Evolutionary conservation across 2,329 filamentous ascomycete genomes (phyloP), one percentile per base, ranked within the genome.

Genomic region (Gaeumannomyces sp.): DNA sequence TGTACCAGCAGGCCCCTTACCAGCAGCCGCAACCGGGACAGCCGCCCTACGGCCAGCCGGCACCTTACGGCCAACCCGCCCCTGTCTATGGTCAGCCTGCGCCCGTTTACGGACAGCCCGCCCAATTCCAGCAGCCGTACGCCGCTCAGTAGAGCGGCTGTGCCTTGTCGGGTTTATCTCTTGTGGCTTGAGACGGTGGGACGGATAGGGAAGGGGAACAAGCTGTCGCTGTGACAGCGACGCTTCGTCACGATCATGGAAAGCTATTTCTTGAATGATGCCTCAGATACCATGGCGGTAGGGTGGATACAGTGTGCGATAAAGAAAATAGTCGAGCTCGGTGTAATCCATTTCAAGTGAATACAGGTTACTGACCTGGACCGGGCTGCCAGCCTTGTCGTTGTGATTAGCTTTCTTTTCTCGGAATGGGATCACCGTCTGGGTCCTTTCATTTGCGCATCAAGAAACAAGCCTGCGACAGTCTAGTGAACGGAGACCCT

Each of bases 21-120:
- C 50, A 59, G 59, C 63, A 66, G 59, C 64, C 59, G 33, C 59
- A 62, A 59, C 56, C 57, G 29, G 27, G 29, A 13, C 61, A 33
- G 29, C 22, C 61, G 38, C 61, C 38, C 6, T n/a, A n/a, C 19
- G 60, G 60, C 5, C 60, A 62, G 60, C 35, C 35, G n/a, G 31
- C 13, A 14, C 35, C 13, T 1, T 22, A 45, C 35, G 45, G 38
- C 61, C 61, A 62, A 19, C 50, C 38, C 61, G 14, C 35, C 13
- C 60, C 61, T 3, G 61, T 45, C 31, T 53, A 62, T 16, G 29
- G 28, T 4, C 38, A 56, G 14, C 60, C 60, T 33, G 11, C 29
- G n/a, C 60, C 31, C 2, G 11, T 8, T 7, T 45, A 45, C 60
- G 7, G 13, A 8, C 45, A 45, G n/a, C 33, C 33, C 3, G 16